Conservation (phyloP, 768 basidiomycete genomes). For the Suillus placidus region DNA sequence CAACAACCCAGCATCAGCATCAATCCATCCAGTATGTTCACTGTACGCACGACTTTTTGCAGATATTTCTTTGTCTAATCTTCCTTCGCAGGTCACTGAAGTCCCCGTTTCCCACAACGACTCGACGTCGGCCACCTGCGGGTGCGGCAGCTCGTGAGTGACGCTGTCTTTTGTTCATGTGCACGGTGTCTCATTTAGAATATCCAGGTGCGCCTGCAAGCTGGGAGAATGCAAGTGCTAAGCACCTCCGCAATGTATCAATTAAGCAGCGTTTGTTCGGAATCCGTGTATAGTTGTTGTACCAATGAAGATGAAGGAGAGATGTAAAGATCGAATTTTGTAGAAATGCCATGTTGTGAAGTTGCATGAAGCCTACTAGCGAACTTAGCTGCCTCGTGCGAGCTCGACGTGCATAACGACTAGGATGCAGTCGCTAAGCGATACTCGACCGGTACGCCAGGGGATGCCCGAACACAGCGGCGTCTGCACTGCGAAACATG, state of each 20-base stretch:
- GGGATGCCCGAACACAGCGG: not conserved
- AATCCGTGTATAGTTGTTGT: not conserved
- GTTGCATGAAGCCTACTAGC: not conserved
- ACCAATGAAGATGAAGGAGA: not conserved
- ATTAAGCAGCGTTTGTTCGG: not conserved
- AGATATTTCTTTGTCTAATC: not conserved
- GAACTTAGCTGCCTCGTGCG: not conserved
- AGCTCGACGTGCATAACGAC: not conserved
- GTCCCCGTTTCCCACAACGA: slow-evolving; percentile 2
- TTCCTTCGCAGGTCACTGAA: not conserved
- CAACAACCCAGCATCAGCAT: not conserved
- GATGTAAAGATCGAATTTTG: not conserved
- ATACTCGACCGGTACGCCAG: not conserved
- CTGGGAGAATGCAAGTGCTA: slow-evolving; percentile 5
- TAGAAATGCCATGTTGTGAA: not conserved
- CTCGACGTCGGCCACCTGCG: not conserved
- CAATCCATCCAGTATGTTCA: not conserved
- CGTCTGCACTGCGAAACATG: not conserved
- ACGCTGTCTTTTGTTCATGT: not conserved
- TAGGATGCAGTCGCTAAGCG: not conserved
- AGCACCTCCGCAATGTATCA: not conserved
- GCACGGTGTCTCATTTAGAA: not conserved
- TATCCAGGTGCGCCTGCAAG: not conserved
- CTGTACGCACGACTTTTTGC: not conserved
- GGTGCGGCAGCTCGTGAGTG: not conserved